These are phyloP conservation scores for Scedosporium aurantiacum DNA, from an alignment of 2,329 filamentous ascomycete genomes.

Conservation along the genomic window DNA sequence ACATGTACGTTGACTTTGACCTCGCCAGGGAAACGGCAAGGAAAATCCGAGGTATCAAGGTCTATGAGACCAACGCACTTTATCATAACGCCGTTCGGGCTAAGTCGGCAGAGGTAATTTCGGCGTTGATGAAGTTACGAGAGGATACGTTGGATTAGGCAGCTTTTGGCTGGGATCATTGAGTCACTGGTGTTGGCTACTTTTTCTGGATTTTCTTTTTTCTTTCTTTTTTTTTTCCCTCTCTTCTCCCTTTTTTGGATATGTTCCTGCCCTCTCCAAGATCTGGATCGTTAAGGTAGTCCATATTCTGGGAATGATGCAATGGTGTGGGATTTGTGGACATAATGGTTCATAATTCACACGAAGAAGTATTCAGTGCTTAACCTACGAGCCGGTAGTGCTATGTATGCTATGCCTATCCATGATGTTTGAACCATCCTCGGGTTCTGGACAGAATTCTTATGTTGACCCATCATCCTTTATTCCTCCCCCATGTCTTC, in stretches of 20 bases:
- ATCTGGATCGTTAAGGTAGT: no score
- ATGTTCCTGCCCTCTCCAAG: no score
- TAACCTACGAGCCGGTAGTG: no score
- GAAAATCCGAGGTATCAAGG: conserved; percentile 65
- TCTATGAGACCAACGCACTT: conserved; percentile 75
- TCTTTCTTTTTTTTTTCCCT: background rate
- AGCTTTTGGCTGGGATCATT: background rate
- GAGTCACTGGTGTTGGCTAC: background rate
- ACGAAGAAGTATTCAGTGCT: no score
- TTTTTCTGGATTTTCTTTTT: background rate
- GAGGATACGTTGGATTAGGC: conserved; percentile 9
- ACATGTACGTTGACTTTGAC: conserved; percentile 84
- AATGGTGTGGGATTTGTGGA: background rate
- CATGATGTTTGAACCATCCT: background rate
- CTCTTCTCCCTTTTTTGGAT: no score
- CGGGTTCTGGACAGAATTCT: background rate
- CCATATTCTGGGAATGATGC: no score
- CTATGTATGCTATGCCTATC: background rate
- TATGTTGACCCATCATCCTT: background rate
- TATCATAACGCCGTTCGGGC: conserved; percentile 75
- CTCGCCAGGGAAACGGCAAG: conserved; percentile 62
- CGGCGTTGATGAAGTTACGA: conserved; percentile 46
- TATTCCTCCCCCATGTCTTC: background rate
- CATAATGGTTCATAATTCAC: background rate
- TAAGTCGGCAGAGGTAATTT: conserved; percentile 57